Base-by-base conservation (phyloP, 495 filamentous ascomycete genomes). In the Aspergillus indologenus region DNA sequence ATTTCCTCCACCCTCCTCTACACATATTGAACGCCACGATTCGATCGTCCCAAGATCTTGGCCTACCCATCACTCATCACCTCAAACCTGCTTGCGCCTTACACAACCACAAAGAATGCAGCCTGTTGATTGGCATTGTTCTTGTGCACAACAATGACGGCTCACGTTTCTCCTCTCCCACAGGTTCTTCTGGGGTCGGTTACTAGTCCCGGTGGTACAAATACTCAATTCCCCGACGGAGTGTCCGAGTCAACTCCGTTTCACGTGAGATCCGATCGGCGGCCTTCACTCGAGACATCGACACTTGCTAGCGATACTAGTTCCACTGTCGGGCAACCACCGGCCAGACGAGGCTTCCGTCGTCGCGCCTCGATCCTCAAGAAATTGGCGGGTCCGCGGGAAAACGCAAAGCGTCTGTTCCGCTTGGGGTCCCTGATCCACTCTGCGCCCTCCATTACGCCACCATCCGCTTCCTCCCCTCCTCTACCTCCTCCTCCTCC, bases 381-480 rank as follows among this genome's bases (percentile, higher is more conserved):
- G 68, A 80, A 76, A 65, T 68, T 81, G 71, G 76, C 75, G 65
- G 70, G 73, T 23, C 74, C 78, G 65, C 75, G 76, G 55, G 78
- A 81, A 59, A 78, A 75, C 71, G 76, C 77, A 61, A 77, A 77
- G 72, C 77, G 77, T 53, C 65, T 80, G 64, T 72, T 82, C 68
- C 77, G 77, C 66, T 61, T 78, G 59, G 72, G 73, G 52, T 66
- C 71, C 29, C 64, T 72, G 47, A 57, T 65, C 47, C 53, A 71
- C 34, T 65, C 68, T 54, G 54, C 66, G 29, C 55, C 34, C 34
- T 40, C 34, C 3, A 29, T 68, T 19, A 61, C 70, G 56, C 64
- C 66, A 45, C 68, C 67, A 50, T 34, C 53, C 46, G 21, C 56
- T 61, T 9, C 26, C 26, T 34, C 53, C 46, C 22, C 56, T 61